Evolutionary conservation across 208 protist genomes (phyloP).

Genomic region (Trypanosoma boissoni): DNA sequence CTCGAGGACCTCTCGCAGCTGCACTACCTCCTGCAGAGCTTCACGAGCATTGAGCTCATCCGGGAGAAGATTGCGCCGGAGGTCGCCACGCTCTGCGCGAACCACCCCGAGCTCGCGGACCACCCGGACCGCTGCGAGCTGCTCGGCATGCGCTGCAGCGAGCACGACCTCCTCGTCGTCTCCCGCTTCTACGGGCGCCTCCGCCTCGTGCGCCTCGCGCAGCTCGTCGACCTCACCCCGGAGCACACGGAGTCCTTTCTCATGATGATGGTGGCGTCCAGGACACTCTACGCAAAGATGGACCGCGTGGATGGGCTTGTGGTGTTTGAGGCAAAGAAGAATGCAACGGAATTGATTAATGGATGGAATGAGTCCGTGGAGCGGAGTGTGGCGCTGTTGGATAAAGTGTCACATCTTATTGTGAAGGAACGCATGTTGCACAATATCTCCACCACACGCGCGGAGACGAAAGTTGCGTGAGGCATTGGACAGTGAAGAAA

Average conservation of each 20-base stretch:
- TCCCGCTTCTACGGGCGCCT: slow-evolving; percentile 94
- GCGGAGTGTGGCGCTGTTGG: slow-evolving; percentile 85
- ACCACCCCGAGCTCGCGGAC: slow-evolving; percentile 64
- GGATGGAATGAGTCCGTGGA: slow-evolving; percentile 87
- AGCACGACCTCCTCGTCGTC: slow-evolving; percentile 95
- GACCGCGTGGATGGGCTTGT: slow-evolving; percentile 92
- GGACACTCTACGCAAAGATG: slow-evolving; percentile 92
- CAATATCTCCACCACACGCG: slow-evolving; percentile 35
- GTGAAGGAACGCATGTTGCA: slow-evolving; percentile 93
- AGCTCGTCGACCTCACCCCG: slow-evolving; percentile 87
- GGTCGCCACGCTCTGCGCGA: slow-evolving; percentile 54
- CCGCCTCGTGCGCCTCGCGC: slow-evolving; percentile 77
- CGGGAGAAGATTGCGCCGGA: slow-evolving; percentile 60
- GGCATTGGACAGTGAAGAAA: slow-evolving; percentile 19
- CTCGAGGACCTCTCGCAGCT: slow-evolving; percentile 74
- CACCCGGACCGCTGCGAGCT: slow-evolving; percentile 62
- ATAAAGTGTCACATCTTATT: slow-evolving; percentile 93
- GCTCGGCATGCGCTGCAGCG: slow-evolving; percentile 91
- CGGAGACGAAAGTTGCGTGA: slow-evolving; percentile 5
- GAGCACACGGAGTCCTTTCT: slow-evolving; percentile 92
- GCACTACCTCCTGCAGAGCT: slow-evolving; percentile 67
- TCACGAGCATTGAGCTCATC: slow-evolving; percentile 87
- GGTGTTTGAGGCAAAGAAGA: slow-evolving; percentile 87
- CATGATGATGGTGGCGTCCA: slow-evolving; percentile 89
- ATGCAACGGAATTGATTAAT: slow-evolving; percentile 86